Base-by-base conservation (phyloP, 306 rosid genomes). In the Quercus ilex region DNA sequence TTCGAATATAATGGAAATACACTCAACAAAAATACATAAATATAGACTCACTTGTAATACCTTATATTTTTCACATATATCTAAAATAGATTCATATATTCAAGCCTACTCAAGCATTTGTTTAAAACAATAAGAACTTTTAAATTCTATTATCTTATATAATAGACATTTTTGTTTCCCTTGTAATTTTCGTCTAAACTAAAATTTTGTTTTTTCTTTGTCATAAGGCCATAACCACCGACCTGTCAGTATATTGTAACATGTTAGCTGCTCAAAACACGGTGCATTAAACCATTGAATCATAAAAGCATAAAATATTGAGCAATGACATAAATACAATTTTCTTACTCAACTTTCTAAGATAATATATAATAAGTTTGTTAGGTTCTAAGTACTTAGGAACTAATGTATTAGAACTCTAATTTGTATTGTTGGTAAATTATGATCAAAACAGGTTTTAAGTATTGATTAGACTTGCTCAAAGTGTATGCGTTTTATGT, bases 21-120 rank as follows among this genome's bases (percentile, higher is more conserved):
- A 77, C 80, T 85, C 88, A 71, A 64, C 56, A 30, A 71, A 84
- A 78, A 17, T 63, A 1, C 49, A 74, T 25, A 26, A 62, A 78
- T 75, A 65, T 49, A 49, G 53, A 49, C 53, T 49, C 4, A 49
- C 53, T 49, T 49, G 0, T 49, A 10, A 1, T 46, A 46, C 53
- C 14, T 10, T 11, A 35, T 53, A 17, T 63, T 75, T 75, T 76
- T 81, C 75, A 21, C 75, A 75, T 73, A 83, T 74, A 88, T 85
- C 84, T 88, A 77, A 70, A 82, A 81, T 65, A 49, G 6, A 58
- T 41, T 18, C 57, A n/a, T 12, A 23, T 14, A 72, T 71, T 84
- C 26, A 63, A 25, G 43, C 71, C 35, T 49, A 85, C 84, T 78
- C 85, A 82, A 73, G 56, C 51, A 74, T 76, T 73, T 70, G 59